A percentile compares a stretch with the other conserved stretches of the same genome.
Evolutionary conservation across 495 filamentous ascomycete genomes (phyloP).

Genomic region (Penicillium taxi): DNA sequence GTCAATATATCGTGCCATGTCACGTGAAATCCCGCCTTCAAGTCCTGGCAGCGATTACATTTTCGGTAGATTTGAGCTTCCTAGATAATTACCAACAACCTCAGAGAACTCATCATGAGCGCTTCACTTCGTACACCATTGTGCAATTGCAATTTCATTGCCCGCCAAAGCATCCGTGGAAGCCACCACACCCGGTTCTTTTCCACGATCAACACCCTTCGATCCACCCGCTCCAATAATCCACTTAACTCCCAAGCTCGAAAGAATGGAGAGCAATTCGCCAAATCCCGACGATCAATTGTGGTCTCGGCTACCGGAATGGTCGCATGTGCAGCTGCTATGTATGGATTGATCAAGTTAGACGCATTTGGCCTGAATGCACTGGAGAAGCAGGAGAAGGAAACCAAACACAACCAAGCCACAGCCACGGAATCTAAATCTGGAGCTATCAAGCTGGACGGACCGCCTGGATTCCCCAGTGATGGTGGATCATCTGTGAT

Average conservation of each 20-base stretch:
- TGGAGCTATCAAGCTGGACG: conserved; percentile 31
- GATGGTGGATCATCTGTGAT: conserved; percentile 31
- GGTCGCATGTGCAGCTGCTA: conserved; percentile 24
- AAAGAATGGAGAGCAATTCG: conserved; percentile 17
- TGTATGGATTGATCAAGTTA: conserved; percentile 37
- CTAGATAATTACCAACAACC: too few relatives aligned
- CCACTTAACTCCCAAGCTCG: conserved; percentile 21
- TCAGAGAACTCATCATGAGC: conserved; percentile 21
- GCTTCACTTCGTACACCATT: conserved; percentile 20
- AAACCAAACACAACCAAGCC: not conserved
- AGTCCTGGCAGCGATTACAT: not conserved
- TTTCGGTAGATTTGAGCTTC: too few relatives aligned
- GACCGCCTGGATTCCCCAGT: conserved; percentile 30
- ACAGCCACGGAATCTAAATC: not conserved
- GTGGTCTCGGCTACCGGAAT: conserved; percentile 31
- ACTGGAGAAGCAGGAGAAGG: conserved; percentile 2
- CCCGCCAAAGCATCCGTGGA: conserved; percentile 17
- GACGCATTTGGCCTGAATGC: conserved; percentile 32
- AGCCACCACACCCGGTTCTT: conserved; percentile 14
- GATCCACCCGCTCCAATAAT: conserved; percentile 16
- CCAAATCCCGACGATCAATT: conserved; percentile 27
- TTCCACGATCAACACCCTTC: conserved; percentile 22
- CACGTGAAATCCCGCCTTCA: not conserved
- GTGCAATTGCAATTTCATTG: conserved; percentile 30
- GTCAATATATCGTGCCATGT: not conserved